phyloP scores from a whole-genome alignment of 805 yeast genomes.

The Myxozyma mucilagina region DNA sequence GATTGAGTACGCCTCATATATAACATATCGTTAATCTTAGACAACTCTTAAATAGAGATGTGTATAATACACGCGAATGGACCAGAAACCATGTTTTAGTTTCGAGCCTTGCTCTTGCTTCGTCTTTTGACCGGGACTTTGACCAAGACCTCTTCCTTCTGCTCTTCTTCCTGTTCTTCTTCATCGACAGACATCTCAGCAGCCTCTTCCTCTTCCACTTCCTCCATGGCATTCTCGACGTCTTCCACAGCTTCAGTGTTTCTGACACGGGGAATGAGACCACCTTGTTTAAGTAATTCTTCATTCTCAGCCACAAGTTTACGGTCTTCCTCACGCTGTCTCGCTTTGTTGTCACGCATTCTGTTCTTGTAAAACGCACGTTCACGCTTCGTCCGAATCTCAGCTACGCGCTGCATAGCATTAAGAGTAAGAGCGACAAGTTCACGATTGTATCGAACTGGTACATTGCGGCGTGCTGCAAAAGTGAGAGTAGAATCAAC shows the following conservation, averaged over 20 bases:
- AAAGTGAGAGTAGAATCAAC: slow-evolving; percentile 95
- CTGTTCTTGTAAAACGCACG: slow-evolving; percentile 98
- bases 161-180: slow-evolving; percentile 44
- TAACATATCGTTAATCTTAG: too few relatives aligned
- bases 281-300: slow-evolving; percentile 89
- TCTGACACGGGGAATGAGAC: slow-evolving; percentile 54
- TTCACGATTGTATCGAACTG: slow-evolving; percentile 96
- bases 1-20: too few relatives aligned
- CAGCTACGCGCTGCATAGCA: slow-evolving; percentile 95
- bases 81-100: not conserved
- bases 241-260: slow-evolving; percentile 52
- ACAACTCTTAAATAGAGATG: not conserved
- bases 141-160: slow-evolving; percentile 25
- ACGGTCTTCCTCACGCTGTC: slow-evolving; percentile 79
- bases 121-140: slow-evolving; percentile 24
- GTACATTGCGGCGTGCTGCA: slow-evolving; percentile 96
- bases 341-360: slow-evolving; percentile 96
- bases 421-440: slow-evolving; percentile 88
- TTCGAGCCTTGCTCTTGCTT: slow-evolving; percentile 9
- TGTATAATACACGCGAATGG: not conserved
- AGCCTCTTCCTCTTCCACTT: slow-evolving; percentile 49
- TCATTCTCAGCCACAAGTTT: slow-evolving; percentile 87
- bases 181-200: slow-evolving; percentile 34
- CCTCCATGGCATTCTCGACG: slow-evolving; percentile 49
- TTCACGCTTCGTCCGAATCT: slow-evolving; percentile 93